phyloP scores from a whole-genome alignment of 2,329 filamentous ascomycete genomes.

The Metarhizium guizhouense region DNA sequence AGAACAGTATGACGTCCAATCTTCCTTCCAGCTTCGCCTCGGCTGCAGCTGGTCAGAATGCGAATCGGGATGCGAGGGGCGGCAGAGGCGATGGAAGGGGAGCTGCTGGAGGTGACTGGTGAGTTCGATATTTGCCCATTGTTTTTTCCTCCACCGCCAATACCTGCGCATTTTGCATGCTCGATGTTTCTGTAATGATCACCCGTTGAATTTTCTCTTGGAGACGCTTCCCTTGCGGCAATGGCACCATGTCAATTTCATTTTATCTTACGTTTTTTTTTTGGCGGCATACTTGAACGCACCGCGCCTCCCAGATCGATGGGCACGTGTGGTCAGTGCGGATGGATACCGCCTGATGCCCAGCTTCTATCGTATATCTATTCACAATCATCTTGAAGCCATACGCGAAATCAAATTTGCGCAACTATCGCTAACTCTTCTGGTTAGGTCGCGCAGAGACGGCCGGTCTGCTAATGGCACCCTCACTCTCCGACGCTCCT shows the following conservation, averaged over 20 bases:
- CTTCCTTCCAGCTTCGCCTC: conserved; percentile 78
- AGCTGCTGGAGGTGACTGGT: conserved; percentile 62
- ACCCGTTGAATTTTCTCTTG: background rate
- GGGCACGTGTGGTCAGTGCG: background rate
- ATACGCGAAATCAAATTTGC: background rate
- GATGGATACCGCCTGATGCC: background rate
- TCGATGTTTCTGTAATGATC: no score
- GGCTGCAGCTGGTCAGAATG: conserved; percentile 67
- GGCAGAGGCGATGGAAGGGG: conserved; percentile 50
- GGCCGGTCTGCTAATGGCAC: conserved; percentile 53
- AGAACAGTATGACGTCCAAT: conserved; percentile 56
- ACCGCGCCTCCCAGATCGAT: background rate
- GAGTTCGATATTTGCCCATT: conserved; percentile 27
- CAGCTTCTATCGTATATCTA: background rate
- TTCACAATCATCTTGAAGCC: background rate
- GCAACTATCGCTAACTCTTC: background rate
- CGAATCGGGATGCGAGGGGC: conserved; percentile 49
- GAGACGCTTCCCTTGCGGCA: background rate
- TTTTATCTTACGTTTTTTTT: background rate
- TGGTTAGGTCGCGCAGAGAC: conserved; percentile 46
- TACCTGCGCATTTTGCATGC: background rate
- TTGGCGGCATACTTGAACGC: background rate
- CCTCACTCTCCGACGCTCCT: conserved; percentile 55
- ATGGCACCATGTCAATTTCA: background rate
- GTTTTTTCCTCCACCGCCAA: background rate